Base-by-base conservation (phyloP, 179 eudicot species). In the Drosera spatulata region DNA sequence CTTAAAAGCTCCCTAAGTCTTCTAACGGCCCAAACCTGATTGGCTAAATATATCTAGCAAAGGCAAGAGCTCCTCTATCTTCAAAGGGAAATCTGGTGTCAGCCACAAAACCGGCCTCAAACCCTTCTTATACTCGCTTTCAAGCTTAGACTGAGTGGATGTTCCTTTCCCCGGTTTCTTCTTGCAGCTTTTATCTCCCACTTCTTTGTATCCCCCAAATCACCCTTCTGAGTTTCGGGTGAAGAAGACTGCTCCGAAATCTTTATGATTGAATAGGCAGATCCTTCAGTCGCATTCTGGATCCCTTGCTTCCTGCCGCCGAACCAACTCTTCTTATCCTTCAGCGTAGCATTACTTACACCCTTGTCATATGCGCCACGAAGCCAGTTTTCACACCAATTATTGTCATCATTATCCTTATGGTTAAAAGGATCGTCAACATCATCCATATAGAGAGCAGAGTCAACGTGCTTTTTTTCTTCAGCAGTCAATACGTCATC, bases 21-120 rank as follows among this genome's bases (percentile, higher is more conserved):
- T 67, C 96, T 77, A 41, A 93, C 70, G 45, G 96, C 99, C 73
- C 86, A 89, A 13, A 89, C 99, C 81, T 93, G 89, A 73, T 93
- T 89, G 46, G 96, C 99, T 73, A 93, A 93, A 73, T 65, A 93
- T 93, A 71, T 93, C 99, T 3, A 93, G 87, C 78, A 93, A 76
- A 37, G 99, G 99, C 77, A 93, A 67, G 60, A 93, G 85, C 69
- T 93, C 99, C 61, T 93, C 99, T 4, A 85, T 89, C 70, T 77
- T 81, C 81, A 93, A 73, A 3, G 96, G 96, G 58, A 89, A 93
- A 74, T 86, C 95, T 11, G 88, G 85, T 40, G 99, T 86, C 73
- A 93, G 62, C 95, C 96, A 93, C 52, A 93, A 69, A 62, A 89
- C 95, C 49, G 99, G 99, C 63, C 96, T 75, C 71, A 93, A 63